Conservation (phyloP, 1,139 yeast genomes). For the Hyphopichia fennica region DNA sequence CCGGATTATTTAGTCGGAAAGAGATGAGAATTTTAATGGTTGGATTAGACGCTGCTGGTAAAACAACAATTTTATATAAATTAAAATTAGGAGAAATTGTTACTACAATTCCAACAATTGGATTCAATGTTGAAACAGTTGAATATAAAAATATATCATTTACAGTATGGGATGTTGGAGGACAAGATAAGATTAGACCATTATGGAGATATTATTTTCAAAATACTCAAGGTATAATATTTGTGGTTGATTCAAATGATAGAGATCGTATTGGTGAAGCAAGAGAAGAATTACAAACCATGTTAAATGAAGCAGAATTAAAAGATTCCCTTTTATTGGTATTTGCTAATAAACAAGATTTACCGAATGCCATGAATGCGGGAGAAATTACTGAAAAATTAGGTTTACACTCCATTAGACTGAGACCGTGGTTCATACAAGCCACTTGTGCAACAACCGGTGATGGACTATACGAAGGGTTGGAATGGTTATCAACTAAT, state of each 20-base stretch:
- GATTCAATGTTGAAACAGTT: conserved; percentile 44
- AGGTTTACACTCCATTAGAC: conserved; percentile 43
- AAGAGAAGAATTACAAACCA: conserved; percentile 44
- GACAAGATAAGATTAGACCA: conserved; percentile 45
- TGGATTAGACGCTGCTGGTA: conserved; percentile 47
- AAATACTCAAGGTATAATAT: conserved; percentile 44
- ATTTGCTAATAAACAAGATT: conserved; percentile 44
- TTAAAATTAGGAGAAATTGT: conserved; percentile 44
- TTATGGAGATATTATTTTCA: conserved; percentile 47
- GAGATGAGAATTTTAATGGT: conserved; percentile 48
- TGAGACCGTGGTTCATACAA: conserved; percentile 46
- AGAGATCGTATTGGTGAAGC: conserved; percentile 47
- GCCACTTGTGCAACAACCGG: conserved; percentile 46
- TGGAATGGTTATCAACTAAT: conserved; percentile 43
- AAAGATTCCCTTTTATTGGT: conserved; percentile 44
- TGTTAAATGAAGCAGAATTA: conserved; percentile 45
- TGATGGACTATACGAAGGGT: conserved; percentile 45
- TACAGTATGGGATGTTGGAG: conserved; percentile 48
- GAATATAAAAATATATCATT: conserved; percentile 43
- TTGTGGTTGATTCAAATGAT: conserved; percentile 44
- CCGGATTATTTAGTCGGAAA: conserved; percentile 40
- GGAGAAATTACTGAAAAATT: conserved; percentile 46
- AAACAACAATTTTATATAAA: conserved; percentile 43
- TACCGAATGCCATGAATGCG: conserved; percentile 46
- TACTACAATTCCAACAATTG: conserved; percentile 44